Conservation (phyloP, 2,329 filamentous ascomycete genomes). For the Cladobotryum protrusum region DNA sequence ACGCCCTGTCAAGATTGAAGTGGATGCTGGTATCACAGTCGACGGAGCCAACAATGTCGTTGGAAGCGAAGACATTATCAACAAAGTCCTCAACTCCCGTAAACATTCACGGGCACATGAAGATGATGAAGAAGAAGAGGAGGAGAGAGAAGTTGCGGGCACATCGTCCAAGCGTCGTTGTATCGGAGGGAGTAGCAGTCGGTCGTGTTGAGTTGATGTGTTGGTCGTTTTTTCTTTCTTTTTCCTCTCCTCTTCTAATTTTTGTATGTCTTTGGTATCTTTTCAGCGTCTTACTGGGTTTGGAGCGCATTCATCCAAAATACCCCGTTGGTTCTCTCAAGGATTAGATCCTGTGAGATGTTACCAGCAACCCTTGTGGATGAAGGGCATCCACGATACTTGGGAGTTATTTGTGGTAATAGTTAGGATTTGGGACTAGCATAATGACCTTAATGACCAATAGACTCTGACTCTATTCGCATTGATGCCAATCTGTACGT, state of each 20-base stretch:
- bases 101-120: conserved; percentile 16
- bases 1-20: conserved; percentile 35
- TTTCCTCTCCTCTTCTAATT: neutral
- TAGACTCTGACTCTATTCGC: neutral
- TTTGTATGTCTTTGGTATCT: neutral
- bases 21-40: conserved; percentile 41
- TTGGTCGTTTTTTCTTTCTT: neutral
- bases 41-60: conserved; percentile 40
- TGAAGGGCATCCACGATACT: neutral
- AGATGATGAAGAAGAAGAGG: conserved; percentile 14
- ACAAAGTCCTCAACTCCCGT: conserved; percentile 21
- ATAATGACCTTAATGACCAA: neutral
- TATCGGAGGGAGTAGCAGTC: conserved; percentile 3
- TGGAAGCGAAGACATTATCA: conserved; percentile 28
- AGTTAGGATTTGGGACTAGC: neutral
- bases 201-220: neutral
- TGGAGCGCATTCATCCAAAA: too few species aligned
- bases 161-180: conserved; percentile 19
- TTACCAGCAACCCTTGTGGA: neutral
- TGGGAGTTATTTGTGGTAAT: neutral
- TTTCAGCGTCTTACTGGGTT: too few species aligned
- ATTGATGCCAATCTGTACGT: neutral
- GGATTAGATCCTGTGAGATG: neutral
- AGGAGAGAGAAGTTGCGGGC: conserved; percentile 10
- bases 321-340: too few species aligned